Conservation (phyloP, 805 yeast genomes). For the Yarrowia osloensis region DNA sequence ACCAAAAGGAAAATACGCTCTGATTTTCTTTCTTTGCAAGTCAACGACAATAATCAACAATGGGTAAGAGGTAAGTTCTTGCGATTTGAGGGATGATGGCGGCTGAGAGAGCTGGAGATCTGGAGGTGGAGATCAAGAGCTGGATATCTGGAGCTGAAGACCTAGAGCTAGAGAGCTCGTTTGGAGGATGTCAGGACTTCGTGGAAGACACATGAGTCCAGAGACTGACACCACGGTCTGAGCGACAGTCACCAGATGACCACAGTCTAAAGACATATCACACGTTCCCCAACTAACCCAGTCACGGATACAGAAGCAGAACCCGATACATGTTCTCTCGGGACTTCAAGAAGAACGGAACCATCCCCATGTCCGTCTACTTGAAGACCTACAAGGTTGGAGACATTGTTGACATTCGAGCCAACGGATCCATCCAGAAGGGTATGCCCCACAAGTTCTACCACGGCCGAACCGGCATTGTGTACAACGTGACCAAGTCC, state of each 20-base stretch:
- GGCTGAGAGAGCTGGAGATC: not conserved
- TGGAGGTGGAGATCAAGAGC: not conserved
- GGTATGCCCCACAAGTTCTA: conserved; percentile 99
- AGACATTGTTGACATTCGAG: conserved; percentile 99
- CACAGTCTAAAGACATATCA: no score
- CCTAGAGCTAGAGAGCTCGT: no score
- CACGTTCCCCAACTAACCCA: not conserved
- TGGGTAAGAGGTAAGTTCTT: conserved; percentile 38
- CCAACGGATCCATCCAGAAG: conserved; percentile 98
- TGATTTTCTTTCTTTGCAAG: conserved; percentile 30
- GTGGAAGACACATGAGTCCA: no score
- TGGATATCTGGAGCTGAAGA: not conserved
- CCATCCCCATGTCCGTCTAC: conserved; percentile 92
- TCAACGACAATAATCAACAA: conserved; percentile 34
- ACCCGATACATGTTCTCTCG: conserved; percentile 99
- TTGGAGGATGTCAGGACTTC: no score
- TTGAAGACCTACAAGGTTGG: conserved; percentile 98
- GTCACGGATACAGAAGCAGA: conserved; percentile 95
- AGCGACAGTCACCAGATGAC: no score
- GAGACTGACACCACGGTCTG: no score
- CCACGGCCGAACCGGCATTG: conserved; percentile 99
- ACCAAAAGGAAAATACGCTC: conserved; percentile 31
- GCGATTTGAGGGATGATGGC: not conserved
- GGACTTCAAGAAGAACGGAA: conserved; percentile 98
- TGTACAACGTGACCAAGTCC: conserved; percentile 98